Base-by-base conservation (phyloP, 768 basidiomycete species). In the Boletus sensibilis region DNA sequence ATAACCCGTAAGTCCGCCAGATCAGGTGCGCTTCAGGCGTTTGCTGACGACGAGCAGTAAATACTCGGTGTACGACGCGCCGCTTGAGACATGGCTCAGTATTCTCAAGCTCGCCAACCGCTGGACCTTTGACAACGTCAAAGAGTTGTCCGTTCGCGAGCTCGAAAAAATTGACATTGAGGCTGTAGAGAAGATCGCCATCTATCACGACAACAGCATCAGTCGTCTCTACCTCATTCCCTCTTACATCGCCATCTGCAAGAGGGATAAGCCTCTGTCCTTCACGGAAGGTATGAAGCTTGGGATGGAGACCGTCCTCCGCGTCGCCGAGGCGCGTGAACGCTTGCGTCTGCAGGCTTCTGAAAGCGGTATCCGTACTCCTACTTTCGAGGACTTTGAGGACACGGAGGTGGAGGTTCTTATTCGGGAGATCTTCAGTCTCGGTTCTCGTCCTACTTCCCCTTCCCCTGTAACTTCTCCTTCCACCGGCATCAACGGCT, bases 1-100 rank as follows among this genome's bases (percentile, higher is more conserved):
- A 87, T 50, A 84, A 85, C 50, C 74, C 77, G 86, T 86, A 57
- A 52, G 82, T 74, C 35, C 8, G 31, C 20, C 33, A 18, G 7
- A 20, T 49, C 20, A 20, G 12, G 11, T 52, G 2, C 11, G 34
- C 23, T 29, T 33, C 37, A 29, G 39, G 18, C 25, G 16, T 34
- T 49, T 39, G 20, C 56, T 53, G 4, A 57, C 53, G 35, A 20
- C 46, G 34, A 41, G 27, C 55, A 75, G 74, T 5, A 70, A 66
- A 68, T 73, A 75, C 57, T 76, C 73, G 0, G 43, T 71, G 2
- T 78, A 78, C 42, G 68, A 76, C 4, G 77, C 76, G 2, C 64
- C 76, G 0, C 63, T 71, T 1, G 69, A 75, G 0, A 74, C 76
- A 11, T 81, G 79, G 79, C 66, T 72, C 1, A 70, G 67, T 10